These are phyloP conservation scores for Globisporangium viniferum DNA, from an alignment of 352 stramenopile genomes.

Conservation along the genomic window DNA sequence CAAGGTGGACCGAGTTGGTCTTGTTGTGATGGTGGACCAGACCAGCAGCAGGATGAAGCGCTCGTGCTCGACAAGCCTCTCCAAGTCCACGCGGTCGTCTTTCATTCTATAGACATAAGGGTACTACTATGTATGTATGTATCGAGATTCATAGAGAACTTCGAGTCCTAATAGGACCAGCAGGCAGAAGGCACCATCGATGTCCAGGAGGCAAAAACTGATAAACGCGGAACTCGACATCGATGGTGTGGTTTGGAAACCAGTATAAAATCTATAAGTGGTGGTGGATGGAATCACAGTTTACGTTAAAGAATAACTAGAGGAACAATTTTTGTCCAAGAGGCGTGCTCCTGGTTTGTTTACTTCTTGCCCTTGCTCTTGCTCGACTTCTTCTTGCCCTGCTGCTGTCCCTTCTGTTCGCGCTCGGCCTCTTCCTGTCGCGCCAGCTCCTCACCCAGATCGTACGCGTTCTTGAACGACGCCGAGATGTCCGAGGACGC, in stretches of 20 bases:
- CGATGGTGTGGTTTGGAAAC: not conserved
- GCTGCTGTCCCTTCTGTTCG: slow-evolving; percentile 22
- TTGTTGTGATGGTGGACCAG: too few relatives aligned
- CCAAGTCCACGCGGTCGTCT: too few relatives aligned
- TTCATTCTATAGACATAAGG: too few relatives aligned
- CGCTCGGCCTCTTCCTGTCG: slow-evolving; percentile 66
- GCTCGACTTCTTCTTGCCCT: slow-evolving; percentile 48
- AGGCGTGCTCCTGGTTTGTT: not conserved
- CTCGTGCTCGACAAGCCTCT: too few relatives aligned
- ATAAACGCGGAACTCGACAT: too few relatives aligned
- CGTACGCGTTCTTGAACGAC: slow-evolving; percentile 70
- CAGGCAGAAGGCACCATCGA: too few relatives aligned
- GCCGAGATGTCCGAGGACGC: slow-evolving; percentile 46
- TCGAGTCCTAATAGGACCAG: too few relatives aligned
- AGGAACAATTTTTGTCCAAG: not conserved
- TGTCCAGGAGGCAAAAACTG: too few relatives aligned
- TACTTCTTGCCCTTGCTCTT: slow-evolving; percentile 50
- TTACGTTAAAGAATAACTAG: not conserved
- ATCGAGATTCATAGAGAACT: too few relatives aligned
- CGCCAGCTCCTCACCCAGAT: slow-evolving; percentile 77
- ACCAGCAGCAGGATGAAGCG: too few relatives aligned
- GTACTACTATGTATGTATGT: too few relatives aligned
- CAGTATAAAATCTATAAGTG: not conserved
- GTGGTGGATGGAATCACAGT: not conserved
- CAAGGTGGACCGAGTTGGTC: too few relatives aligned